Conservation (phyloP, 495 filamentous ascomycete species). For the Sabuloglossum arenarium region DNA sequence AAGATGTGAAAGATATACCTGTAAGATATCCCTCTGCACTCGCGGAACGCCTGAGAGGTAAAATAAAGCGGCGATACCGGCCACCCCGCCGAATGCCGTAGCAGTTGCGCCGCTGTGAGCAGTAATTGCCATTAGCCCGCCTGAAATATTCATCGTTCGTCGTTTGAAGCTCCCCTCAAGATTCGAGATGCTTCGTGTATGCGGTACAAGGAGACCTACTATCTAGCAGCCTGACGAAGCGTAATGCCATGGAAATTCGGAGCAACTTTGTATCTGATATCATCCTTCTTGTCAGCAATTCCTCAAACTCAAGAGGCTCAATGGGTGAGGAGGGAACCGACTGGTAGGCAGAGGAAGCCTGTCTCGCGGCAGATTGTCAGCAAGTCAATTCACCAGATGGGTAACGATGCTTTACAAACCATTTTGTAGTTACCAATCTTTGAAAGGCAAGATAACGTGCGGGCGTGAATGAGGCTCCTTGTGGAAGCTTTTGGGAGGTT, state of each 20-base stretch:
- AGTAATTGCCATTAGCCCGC: not conserved
- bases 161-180: not conserved
- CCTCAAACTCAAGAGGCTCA: not conserved
- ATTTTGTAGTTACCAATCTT: not conserved
- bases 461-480: not conserved
- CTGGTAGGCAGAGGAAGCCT: conserved; percentile 12
- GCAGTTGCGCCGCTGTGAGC: conserved; percentile 29
- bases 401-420: not conserved
- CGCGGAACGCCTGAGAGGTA: conserved; percentile 51
- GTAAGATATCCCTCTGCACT: conserved; percentile 42
- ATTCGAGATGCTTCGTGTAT: not conserved
- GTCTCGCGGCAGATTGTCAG: not conserved
- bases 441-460: not conserved
- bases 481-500: not conserved
- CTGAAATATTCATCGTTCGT: not conserved
- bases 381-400: not conserved
- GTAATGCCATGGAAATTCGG: conserved; percentile 31
- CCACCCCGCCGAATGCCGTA: conserved; percentile 36
- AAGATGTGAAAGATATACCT: conserved; percentile 8
- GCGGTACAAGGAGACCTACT: conserved; percentile 23
- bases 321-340: not conserved
- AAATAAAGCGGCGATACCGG: conserved; percentile 42
- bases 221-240: conserved; percentile 20
- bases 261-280: conserved; percentile 27
- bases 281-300: not conserved